phyloP scores from a whole-genome alignment of 2,329 filamentous ascomycete genomes.

The Fusarium albidum region DNA sequence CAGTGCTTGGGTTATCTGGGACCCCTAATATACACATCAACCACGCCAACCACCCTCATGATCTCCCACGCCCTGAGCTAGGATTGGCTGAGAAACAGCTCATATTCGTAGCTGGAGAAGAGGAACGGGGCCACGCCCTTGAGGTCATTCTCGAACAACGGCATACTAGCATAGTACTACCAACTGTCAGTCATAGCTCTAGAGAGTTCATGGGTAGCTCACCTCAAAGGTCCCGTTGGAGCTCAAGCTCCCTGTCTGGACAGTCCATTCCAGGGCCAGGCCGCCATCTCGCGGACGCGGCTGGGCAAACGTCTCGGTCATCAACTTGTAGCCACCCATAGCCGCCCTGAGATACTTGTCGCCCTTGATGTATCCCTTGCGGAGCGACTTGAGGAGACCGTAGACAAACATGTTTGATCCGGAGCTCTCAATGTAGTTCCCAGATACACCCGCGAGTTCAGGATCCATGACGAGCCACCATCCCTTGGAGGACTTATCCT shows the following conservation, averaged over 20 bases:
- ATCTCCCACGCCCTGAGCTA: too few relatives aligned
- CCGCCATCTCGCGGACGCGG: conserved; percentile 54
- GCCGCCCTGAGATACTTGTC: conserved; percentile 15
- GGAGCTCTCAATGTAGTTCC: conserved; percentile 26
- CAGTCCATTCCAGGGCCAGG: conserved; percentile 40
- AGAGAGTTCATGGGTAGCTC: background rate
- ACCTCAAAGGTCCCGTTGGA: conserved; percentile 28
- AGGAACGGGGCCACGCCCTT: conserved; percentile 38
- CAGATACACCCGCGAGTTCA: conserved; percentile 5
- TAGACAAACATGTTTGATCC: conserved; percentile 27
- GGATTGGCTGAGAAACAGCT: conserved; percentile 10
- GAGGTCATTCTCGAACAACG: conserved; percentile 37
- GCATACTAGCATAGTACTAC: conserved; percentile 38
- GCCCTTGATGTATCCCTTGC: conserved; percentile 17
- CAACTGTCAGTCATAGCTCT: conserved; percentile 6
- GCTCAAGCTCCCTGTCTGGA: conserved; percentile 22
- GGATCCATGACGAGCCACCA: conserved; percentile 27
- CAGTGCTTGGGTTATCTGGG: too few relatives aligned
- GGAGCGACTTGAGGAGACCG: conserved; percentile 17
- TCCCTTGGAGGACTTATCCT: conserved; percentile 24
- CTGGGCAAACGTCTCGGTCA: conserved; percentile 50
- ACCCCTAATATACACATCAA: too few relatives aligned
- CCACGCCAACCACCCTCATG: too few relatives aligned
- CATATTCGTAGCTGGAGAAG: conserved; percentile 37
- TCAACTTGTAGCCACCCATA: conserved; percentile 22